A percentile compares a stretch with the other conserved stretches of the same genome.
phyloP scores from a whole-genome alignment of 75 land plant species.

The Picea glauca region DNA sequence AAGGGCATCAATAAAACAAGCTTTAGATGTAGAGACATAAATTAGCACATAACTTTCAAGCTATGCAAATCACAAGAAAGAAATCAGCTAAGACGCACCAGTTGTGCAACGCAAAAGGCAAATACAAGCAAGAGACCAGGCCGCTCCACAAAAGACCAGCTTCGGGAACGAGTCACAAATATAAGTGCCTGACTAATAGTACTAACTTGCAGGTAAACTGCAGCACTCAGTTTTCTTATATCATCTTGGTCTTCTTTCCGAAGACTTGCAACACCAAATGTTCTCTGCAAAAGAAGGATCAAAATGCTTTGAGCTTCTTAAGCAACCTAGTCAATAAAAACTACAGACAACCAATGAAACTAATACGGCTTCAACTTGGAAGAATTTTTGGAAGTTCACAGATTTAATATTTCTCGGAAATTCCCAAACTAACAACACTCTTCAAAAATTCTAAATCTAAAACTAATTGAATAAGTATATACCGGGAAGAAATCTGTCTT shows the following conservation, averaged over 20 bases:
- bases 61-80: not conserved
- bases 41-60: not conserved
- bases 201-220: constrained; percentile 92
- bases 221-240: constrained; percentile 60
- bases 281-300: constrained; percentile 29
- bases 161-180: constrained; percentile 80
- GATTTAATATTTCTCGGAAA: not conserved
- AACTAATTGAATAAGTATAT: not conserved
- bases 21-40: constrained; percentile 1
- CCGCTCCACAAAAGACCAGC: constrained; percentile 90
- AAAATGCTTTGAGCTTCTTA: not conserved
- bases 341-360: not conserved
- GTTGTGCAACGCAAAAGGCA: constrained; percentile 83
- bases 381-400: not conserved
- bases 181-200: constrained; percentile 93
- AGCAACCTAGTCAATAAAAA: not conserved
- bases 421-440: not conserved
- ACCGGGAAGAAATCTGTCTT: constrained; percentile 89
- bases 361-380: too few species aligned
- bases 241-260: constrained; percentile 55
- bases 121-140: constrained; percentile 74
- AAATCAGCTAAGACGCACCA: constrained; percentile 35
- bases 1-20: not conserved
- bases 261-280: constrained; percentile 65
- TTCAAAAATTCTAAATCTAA: not conserved